These are phyloP conservation scores for Ceratobasidium sp. DNA, from an alignment of 1,284 basidiomycete species.

Conservation along the genomic window DNA sequence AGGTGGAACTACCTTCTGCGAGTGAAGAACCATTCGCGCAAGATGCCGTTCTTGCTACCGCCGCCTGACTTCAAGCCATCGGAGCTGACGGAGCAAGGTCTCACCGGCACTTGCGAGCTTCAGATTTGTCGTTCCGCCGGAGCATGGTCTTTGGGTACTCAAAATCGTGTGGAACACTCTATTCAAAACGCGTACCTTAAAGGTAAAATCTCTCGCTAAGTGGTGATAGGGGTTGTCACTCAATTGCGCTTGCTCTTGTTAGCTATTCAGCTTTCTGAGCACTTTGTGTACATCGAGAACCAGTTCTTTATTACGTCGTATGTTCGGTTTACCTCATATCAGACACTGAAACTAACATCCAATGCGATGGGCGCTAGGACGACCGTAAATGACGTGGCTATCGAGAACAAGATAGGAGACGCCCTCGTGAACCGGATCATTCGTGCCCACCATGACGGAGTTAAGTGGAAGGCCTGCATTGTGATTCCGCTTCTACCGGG, in stretches of 20 bases:
- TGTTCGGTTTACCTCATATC: slow-evolving; percentile 1
- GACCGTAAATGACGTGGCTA: slow-evolving; percentile 81
- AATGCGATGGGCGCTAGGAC: slow-evolving; percentile 65
- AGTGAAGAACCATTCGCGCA: slow-evolving; percentile 92
- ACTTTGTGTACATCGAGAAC: slow-evolving; percentile 95
- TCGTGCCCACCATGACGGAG: slow-evolving; percentile 83
- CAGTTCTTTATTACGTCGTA: slow-evolving; percentile 98
- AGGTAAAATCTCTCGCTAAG: slow-evolving; percentile 61
- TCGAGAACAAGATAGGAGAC: slow-evolving; percentile 96
- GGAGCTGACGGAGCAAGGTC: slow-evolving; percentile 82
- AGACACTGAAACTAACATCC: background rate
- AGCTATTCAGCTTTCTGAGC: slow-evolving; percentile 95
- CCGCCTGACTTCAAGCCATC: slow-evolving; percentile 90
- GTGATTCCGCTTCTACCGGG: slow-evolving; percentile 94
- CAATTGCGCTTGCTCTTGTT: slow-evolving; percentile 26
- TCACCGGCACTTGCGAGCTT: slow-evolving; percentile 96
- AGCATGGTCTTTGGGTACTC: slow-evolving; percentile 95
- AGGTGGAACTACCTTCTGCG: slow-evolving; percentile 93
- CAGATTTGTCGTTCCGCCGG: slow-evolving; percentile 97
- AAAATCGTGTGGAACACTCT: slow-evolving; percentile 86
- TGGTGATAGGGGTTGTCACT: background rate
- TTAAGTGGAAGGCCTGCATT: slow-evolving; percentile 92
- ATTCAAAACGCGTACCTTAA: slow-evolving; percentile 96
- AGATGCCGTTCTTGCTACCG: slow-evolving; percentile 95
- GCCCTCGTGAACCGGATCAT: slow-evolving; percentile 93